phyloP scores from a whole-genome alignment of 169 alveolate genomes.

The Cryptosporidium bovis region DNA sequence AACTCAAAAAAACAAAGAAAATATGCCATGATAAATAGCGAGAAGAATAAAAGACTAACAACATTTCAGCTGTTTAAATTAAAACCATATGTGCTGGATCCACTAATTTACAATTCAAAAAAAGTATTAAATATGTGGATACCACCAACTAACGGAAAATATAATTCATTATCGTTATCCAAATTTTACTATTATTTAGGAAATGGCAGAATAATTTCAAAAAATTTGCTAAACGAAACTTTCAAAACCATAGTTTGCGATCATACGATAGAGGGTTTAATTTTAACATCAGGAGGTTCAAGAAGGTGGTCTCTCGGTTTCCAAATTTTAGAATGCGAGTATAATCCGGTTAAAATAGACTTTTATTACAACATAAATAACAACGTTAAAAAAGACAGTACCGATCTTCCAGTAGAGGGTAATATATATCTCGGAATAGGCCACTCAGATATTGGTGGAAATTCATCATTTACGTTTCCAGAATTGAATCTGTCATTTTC shows the following conservation, averaged over 20 bases:
- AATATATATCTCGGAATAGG: conserved; percentile 74
- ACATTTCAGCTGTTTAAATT: conserved; percentile 70
- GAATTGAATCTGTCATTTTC: conserved; percentile 78
- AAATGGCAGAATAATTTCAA: conserved; percentile 31
- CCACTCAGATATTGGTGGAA: conserved; percentile 78
- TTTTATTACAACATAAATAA: background rate
- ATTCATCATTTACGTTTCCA: conserved; percentile 77
- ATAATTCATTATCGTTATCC: conserved; percentile 77
- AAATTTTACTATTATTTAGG: conserved; percentile 69
- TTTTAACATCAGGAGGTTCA: conserved; percentile 78
- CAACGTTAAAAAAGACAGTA: background rate
- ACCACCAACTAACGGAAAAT: conserved; percentile 79
- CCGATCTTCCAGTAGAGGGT: background rate
- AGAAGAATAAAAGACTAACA: conserved; percentile 62
- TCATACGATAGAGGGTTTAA: conserved; percentile 76
- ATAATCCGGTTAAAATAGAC: conserved; percentile 25
- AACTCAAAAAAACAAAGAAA: background rate
- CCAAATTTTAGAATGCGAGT: conserved; percentile 79
- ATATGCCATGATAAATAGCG: background rate
- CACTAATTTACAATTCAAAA: conserved; percentile 77
- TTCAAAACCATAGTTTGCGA: conserved; percentile 67
- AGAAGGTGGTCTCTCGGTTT: conserved; percentile 80
- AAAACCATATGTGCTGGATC: conserved; percentile 78
- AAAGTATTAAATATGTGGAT: conserved; percentile 77
- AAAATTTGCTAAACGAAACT: conserved; percentile 27